phyloP scores from a whole-genome alignment of 140 eudicot genomes.

The Stevia rebaudiana region DNA sequence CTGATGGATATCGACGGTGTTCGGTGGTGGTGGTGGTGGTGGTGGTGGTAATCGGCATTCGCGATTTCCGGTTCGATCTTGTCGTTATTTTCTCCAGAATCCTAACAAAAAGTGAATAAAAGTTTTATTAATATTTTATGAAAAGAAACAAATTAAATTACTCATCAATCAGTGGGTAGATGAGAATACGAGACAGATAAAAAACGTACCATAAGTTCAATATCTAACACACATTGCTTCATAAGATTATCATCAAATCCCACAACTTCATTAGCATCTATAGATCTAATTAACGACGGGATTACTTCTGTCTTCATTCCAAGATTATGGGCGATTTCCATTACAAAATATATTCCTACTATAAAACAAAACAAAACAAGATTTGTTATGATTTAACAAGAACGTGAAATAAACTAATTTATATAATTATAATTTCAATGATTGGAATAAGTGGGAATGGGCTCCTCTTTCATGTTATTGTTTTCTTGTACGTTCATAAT shows the following conservation, averaged over 20 bases:
- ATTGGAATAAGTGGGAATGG: too few species aligned
- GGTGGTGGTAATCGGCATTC: neutral
- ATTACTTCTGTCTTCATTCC: constrained; percentile 27
- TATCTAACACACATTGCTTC: constrained; percentile 8
- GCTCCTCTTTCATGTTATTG: too few species aligned
- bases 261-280: constrained; percentile 41
- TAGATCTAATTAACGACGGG: constrained; percentile 48
- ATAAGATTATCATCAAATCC: constrained; percentile 44
- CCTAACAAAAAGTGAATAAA: constrained; percentile 30
- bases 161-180: too few species aligned
- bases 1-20: constrained; percentile 64
- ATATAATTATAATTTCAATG: too few species aligned
- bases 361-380: constrained; percentile 5
- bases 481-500: too few species aligned
- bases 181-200: too few species aligned
- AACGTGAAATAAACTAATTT: neutral
- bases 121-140: too few species aligned
- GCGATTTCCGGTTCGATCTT: constrained; percentile 18
- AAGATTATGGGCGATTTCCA: constrained; percentile 35
- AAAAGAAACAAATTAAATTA: too few species aligned
- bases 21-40: constrained; percentile 33
- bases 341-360: constrained; percentile 17
- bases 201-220: constrained; percentile 5
- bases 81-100: constrained; percentile 21
- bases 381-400: neutral